These are phyloP conservation scores for Aspergillus heteromorphus DNA, from an alignment of 495 filamentous ascomycete species.

Conservation along the genomic window DNA sequence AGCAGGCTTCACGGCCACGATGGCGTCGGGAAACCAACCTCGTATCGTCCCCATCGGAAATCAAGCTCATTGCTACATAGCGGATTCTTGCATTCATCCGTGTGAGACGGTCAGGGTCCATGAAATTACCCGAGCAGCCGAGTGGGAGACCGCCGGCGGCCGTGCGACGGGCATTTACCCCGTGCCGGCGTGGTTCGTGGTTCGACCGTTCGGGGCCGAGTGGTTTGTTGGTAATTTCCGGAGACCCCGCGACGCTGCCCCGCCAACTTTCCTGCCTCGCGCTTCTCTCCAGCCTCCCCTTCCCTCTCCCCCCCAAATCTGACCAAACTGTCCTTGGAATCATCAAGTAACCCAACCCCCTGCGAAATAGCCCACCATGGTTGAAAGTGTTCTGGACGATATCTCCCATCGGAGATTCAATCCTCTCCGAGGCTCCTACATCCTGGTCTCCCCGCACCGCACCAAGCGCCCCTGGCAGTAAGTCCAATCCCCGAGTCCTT, in stretches of 20 bases:
- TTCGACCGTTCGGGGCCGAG: background rate
- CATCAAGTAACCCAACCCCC: background rate
- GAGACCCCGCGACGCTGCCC: background rate
- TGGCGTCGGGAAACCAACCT: too few species aligned
- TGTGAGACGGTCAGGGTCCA: too few species aligned
- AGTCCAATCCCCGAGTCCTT: slow-evolving; percentile 32
- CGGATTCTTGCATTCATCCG: too few species aligned
- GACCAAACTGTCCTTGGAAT: slow-evolving; percentile 10
- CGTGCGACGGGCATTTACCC: slow-evolving; percentile 1
- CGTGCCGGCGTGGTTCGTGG: too few species aligned
- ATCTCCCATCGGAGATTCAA: slow-evolving; percentile 97
- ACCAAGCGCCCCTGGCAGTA: slow-evolving; percentile 99
- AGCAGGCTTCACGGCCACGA: too few species aligned
- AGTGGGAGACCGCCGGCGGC: too few species aligned
- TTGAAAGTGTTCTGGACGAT: slow-evolving; percentile 77
- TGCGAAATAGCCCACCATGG: slow-evolving; percentile 35
- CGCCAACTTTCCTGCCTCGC: slow-evolving; percentile 5
- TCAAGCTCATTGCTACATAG: too few species aligned
- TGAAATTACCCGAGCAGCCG: slow-evolving; percentile 10
- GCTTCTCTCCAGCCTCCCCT: slow-evolving; percentile 5
- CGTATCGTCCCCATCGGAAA: too few species aligned
- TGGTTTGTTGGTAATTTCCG: background rate
- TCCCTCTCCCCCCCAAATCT: slow-evolving; percentile 1
- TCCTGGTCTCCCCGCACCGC: slow-evolving; percentile 91
- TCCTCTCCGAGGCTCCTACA: slow-evolving; percentile 79